A percentile compares a stretch with the other conserved stretches of the same genome.
Evolutionary conservation across 2,329 filamentous ascomycete genomes (phyloP).

Genomic region (Pestalotiopsis sp.): DNA sequence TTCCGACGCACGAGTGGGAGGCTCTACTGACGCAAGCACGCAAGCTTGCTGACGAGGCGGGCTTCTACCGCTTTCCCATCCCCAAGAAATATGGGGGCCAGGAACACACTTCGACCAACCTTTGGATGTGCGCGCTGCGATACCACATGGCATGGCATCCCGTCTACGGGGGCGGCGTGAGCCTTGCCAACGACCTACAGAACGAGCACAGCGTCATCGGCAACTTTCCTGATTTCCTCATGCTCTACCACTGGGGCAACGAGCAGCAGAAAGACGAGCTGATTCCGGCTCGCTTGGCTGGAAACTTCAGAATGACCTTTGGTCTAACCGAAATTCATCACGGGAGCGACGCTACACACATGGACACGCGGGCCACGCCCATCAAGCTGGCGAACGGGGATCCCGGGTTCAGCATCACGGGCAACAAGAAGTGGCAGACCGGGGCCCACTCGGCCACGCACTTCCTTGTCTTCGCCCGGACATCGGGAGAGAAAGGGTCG

Average conservation of each 20-base stretch:
- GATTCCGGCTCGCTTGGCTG: conserved; percentile 51
- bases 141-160: conserved; percentile 58
- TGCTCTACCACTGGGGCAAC: conserved; percentile 61
- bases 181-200: conserved; percentile 64
- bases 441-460: conserved; percentile 63
- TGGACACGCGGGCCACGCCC: conserved; percentile 53
- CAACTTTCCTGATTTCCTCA: conserved; percentile 62
- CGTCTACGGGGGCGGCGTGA: conserved; percentile 46
- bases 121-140: conserved; percentile 64
- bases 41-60: conserved; percentile 55
- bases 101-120: conserved; percentile 48
- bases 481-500: conserved; percentile 51
- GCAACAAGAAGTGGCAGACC: conserved; percentile 66
- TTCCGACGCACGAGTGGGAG: conserved; percentile 61
- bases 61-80: conserved; percentile 60
- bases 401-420: conserved; percentile 53
- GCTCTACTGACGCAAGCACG: conserved; percentile 48
- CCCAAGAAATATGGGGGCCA: conserved; percentile 40
- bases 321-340: conserved; percentile 63
- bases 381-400: conserved; percentile 41
- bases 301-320: conserved; percentile 58
- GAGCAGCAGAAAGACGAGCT: conserved; percentile 52
- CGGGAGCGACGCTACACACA: conserved; percentile 63
- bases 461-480: conserved; percentile 62
- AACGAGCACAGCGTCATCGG: conserved; percentile 64